Conservation (phyloP, 2,329 filamentous ascomycete species). For the Ceratocystis albifundus region DNA sequence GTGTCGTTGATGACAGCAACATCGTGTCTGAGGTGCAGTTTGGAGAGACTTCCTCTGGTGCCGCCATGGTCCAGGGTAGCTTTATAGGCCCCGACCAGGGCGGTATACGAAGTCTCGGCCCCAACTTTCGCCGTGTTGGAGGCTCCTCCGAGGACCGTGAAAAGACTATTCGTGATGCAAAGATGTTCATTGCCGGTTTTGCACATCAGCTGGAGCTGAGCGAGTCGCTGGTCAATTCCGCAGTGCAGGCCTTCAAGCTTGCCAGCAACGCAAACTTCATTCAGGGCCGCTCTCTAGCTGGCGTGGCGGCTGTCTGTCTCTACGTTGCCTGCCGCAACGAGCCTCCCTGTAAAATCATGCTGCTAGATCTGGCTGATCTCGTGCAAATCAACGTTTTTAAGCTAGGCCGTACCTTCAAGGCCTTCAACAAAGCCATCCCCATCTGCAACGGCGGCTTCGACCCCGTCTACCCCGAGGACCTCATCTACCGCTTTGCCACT, state of each 20-base stretch:
- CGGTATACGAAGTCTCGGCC: constrained; percentile 56
- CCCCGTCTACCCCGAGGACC: constrained; percentile 72
- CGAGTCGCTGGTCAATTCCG: constrained; percentile 52
- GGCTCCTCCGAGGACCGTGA: constrained; percentile 45
- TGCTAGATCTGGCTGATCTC: constrained; percentile 90
- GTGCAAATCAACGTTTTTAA: constrained; percentile 79
- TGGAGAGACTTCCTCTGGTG: constrained; percentile 73
- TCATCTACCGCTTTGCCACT: constrained; percentile 82
- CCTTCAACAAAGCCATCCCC: constrained; percentile 59
- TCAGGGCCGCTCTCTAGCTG: constrained; percentile 72
- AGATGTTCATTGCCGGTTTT: constrained; percentile 51
- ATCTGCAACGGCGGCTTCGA: constrained; percentile 53
- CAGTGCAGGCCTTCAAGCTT: constrained; percentile 63
- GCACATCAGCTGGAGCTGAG: constrained; percentile 48
- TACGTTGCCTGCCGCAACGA: constrained; percentile 79
- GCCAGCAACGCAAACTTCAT: constrained; percentile 66
- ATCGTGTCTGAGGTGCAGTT: constrained; percentile 90
- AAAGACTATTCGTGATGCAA: constrained; percentile 48
- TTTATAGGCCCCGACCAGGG: constrained; percentile 79
- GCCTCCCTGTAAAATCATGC: constrained; percentile 70
- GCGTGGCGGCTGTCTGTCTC: constrained; percentile 79
- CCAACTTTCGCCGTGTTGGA: constrained; percentile 49
- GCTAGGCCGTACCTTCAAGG: constrained; percentile 80
- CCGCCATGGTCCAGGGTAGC: constrained; percentile 80
- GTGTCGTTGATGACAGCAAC: constrained; percentile 70